Percentiles rank a stretch among this genome's conserved stretches.
These are phyloP conservation scores for Nannochloropsis oceanica DNA, from an alignment of 108 stramenopile genomes.

Conservation along the genomic window DNA sequence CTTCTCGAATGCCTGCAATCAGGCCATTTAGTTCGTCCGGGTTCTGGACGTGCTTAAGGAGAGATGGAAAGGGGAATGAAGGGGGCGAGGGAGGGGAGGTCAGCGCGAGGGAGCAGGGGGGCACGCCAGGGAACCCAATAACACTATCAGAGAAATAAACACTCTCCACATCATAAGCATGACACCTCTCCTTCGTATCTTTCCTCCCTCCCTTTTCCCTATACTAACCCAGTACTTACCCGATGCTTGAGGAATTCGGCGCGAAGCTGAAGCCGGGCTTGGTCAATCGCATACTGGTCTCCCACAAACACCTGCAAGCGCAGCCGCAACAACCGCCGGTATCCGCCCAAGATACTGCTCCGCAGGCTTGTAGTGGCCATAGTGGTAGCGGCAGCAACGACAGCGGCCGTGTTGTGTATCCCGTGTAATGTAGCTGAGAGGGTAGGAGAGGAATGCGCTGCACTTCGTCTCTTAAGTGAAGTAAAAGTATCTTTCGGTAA, in stretches of 20 bases:
- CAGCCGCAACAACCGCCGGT: slow-evolving; percentile 3
- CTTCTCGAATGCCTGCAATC: slow-evolving; percentile 6
- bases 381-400: background rate
- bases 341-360: slow-evolving; percentile 4
- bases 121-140: no score
- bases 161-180: background rate
- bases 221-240: background rate
- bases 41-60: background rate
- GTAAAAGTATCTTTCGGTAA: no score
- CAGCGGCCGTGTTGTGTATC: background rate
- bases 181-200: background rate
- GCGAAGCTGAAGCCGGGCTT: slow-evolving; percentile 3
- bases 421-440: no score
- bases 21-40: background rate
- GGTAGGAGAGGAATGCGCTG: no score
- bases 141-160: no score
- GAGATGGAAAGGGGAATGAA: background rate
- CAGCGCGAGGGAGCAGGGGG: no score
- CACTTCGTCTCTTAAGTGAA: no score
- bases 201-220: background rate
- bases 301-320: background rate
- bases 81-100: background rate
- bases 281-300: background rate
- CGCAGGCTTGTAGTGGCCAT: background rate
- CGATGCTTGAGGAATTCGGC: slow-evolving; percentile 13